Base-by-base conservation (phyloP, 306 rosid species). In the Malus sieversii region DNA sequence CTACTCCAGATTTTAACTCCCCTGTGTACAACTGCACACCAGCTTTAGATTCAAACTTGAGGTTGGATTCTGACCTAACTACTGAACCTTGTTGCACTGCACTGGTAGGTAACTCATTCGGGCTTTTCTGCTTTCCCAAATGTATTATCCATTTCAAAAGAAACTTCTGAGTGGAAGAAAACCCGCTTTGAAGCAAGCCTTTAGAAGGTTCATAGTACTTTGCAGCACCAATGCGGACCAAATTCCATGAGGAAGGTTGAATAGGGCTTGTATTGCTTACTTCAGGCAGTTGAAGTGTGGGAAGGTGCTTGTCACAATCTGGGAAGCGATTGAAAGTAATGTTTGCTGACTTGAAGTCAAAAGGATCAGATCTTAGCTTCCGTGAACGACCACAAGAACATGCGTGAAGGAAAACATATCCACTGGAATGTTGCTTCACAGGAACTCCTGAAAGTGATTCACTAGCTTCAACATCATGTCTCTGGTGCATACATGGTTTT, bases 301-400 rank as follows among this genome's bases (percentile, higher is more conserved):
- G 93, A 79, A 94, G 94, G 72, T 87, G 88, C 83, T 81, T 87
- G 85, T 94, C 95, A 83, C 97, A 94, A 75, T 91, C 93, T 79
- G 87, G 84, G 81, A 84, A 87, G 87, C 90, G 82, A 76, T 77
- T 82, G 40, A 81, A 87, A 48, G 77, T 71, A 76, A 81, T 72
- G 72, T 90, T 86, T 76, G 96, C 97, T 13, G 95, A 86, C 84
- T 91, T 84, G 79, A 94, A 94, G 79, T 94, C 97, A 79, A 91
- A 94, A n/a, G 97, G 97, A 79, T 94, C 97, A 77, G 89, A 80
- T 58, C 86, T 72, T 68, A 94, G 78, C 65, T 78, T 84, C 67
- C 96, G 80, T 33, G 95, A 83, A 82, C 95, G 93, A 22, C 98
- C 98, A 84, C 98, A 91, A 75, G 96, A 93, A 88, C 98, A 94